Conservation (phyloP, 2,329 filamentous ascomycete species). For the Phaeoacremonium minimum region DNA sequence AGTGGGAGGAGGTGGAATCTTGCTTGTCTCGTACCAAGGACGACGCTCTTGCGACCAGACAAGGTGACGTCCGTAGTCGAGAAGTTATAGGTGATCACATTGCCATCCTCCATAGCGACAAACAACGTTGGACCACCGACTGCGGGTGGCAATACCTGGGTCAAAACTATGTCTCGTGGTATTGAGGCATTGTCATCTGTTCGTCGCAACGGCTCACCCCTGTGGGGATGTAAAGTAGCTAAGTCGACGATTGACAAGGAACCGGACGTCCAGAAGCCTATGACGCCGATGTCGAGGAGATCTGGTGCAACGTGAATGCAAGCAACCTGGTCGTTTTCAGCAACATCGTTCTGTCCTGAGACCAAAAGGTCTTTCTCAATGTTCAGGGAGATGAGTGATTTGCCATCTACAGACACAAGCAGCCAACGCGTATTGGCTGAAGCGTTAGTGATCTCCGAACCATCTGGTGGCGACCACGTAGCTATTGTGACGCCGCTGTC, state of each 20-base stretch:
- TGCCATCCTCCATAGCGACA: conserved; percentile 87
- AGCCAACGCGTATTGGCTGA: conserved; percentile 68
- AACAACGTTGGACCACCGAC: conserved; percentile 68
- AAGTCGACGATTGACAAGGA: conserved; percentile 71
- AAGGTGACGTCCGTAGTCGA: conserved; percentile 58
- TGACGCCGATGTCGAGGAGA: conserved; percentile 63
- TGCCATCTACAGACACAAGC: conserved; percentile 72
- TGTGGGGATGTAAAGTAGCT: conserved; percentile 58
- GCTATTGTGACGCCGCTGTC: conserved; percentile 50
- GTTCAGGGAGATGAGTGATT: conserved; percentile 65
- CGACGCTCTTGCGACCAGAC: conserved; percentile 72
- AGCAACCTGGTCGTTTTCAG: conserved; percentile 71
- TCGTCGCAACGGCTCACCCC: conserved; percentile 57
- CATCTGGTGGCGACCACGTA: conserved; percentile 50
- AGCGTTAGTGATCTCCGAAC: conserved; percentile 67
- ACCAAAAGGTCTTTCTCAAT: conserved; percentile 54
- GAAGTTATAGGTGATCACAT: conserved; percentile 78
- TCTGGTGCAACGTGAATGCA: conserved; percentile 72
- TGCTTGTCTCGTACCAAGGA: conserved; percentile 81
- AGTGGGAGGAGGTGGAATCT: conserved; percentile 75
- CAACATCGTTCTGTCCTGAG: conserved; percentile 56
- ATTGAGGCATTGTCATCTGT: conserved; percentile 69
- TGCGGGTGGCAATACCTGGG: conserved; percentile 65
- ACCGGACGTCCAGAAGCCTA: conserved; percentile 86
- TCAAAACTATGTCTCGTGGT: conserved; percentile 75